Conservation (phyloP, 2,329 filamentous ascomycete genomes). For the Calonectria pteridis region DNA sequence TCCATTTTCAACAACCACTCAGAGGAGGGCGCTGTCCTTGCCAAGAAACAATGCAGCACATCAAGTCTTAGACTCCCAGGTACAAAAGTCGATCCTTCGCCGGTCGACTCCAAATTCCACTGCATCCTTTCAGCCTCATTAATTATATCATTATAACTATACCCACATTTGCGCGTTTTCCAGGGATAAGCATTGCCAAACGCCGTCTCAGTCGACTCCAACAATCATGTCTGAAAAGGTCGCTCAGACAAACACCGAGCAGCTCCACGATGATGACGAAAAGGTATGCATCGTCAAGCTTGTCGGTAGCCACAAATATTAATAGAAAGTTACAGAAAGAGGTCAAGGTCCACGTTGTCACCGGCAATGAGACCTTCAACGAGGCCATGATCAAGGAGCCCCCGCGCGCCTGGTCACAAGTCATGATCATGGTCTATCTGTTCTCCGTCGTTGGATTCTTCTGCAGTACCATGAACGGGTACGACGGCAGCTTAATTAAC, state of each 20-base stretch:
- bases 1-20: neutral
- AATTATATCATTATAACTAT: neutral
- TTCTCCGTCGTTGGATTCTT: constrained; percentile 62
- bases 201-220: neutral
- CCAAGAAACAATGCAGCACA: neutral
- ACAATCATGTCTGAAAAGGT: constrained; percentile 26
- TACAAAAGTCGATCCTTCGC: constrained; percentile 1
- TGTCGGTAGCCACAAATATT: neutral
- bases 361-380: constrained; percentile 65
- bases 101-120: neutral
- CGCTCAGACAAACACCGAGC: neutral
- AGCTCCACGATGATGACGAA: constrained; percentile 12
- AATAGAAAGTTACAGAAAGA: constrained; percentile 7
- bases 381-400: constrained; percentile 68
- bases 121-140: neutral
- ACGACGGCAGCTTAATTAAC: constrained; percentile 47
- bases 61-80: neutral
- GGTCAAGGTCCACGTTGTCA: constrained; percentile 57
- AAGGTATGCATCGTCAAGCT: neutral
- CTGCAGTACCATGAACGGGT: constrained; percentile 53
- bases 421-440: constrained; percentile 56
- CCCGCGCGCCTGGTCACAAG: constrained; percentile 54
- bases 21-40: neutral
- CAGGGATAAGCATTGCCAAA: neutral
- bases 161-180: neutral